These are phyloP conservation scores for Boletus pseudopeckii DNA, from an alignment of 768 basidiomycete species.

Conservation along the genomic window DNA sequence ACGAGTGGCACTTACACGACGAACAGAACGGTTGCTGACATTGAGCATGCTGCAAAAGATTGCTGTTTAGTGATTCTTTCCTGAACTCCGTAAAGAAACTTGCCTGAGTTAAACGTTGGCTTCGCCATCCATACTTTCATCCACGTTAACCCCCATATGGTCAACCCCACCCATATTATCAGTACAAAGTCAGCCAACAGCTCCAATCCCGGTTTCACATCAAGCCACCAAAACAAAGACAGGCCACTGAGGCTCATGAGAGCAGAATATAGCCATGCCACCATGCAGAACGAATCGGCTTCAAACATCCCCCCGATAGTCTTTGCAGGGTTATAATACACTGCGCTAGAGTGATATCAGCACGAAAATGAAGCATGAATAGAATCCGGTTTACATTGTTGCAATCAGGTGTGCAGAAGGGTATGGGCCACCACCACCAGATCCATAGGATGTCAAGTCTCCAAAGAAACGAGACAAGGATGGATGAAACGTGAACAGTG, in stretches of 20 bases:
- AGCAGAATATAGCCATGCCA: conserved; percentile 67
- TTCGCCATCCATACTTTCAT: conserved; percentile 89
- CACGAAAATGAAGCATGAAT: neutral
- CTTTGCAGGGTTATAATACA: conserved; percentile 93
- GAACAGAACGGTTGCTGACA: conserved; percentile 81
- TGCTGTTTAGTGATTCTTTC: neutral
- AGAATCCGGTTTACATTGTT: conserved; percentile 55
- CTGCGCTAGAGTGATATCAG: conserved; percentile 45
- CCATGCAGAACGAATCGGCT: conserved; percentile 76
- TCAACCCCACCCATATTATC: conserved; percentile 79
- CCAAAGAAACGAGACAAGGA: conserved; percentile 67
- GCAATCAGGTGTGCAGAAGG: conserved; percentile 90
- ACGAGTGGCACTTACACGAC: conserved; percentile 55
- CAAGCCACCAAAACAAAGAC: conserved; percentile 76
- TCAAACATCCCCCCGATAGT: conserved; percentile 92
- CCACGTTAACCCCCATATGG: conserved; percentile 83
- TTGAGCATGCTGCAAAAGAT: conserved; percentile 62
- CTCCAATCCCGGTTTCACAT: conserved; percentile 64
- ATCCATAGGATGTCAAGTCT: conserved; percentile 51
- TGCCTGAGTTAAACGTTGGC: conserved; percentile 87
- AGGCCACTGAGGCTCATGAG: conserved; percentile 74
- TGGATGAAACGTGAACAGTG: conserved; percentile 89
- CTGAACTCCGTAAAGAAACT: conserved; percentile 7
- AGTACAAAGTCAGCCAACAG: conserved; percentile 72
- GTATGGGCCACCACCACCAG: conserved; percentile 50